Percentiles rank a stretch among this genome's conserved stretches.
Conservation (phyloP, 257 asterid species). For the Solanum sitiens region DNA sequence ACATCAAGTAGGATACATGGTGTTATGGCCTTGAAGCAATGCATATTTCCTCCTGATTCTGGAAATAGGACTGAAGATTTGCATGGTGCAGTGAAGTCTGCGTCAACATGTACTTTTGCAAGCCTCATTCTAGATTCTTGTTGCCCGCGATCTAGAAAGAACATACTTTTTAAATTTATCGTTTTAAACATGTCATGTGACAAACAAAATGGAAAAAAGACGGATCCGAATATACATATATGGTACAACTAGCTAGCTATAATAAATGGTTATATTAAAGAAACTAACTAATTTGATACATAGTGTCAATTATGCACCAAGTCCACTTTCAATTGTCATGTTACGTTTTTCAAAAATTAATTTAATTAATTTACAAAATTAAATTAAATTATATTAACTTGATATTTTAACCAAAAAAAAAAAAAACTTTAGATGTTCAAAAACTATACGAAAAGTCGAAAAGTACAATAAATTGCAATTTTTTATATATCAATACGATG, state of each 20-base stretch:
- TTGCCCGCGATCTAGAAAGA: neutral
- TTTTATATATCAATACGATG: neutral
- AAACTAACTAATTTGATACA: neutral
- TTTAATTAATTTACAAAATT: too few species aligned
- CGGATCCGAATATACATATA: neutral
- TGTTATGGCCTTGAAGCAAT: constrained; percentile 20
- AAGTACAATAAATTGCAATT: neutral
- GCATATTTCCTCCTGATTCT: constrained; percentile 25
- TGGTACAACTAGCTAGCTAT: neutral
- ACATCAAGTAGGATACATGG: constrained; percentile 26
- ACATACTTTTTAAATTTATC: neutral
- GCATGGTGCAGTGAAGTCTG: constrained; percentile 11
- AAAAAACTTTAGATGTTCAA: neutral
- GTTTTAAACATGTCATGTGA: neutral
- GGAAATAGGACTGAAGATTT: constrained; percentile 18
- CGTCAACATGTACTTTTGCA: constrained; percentile 9
- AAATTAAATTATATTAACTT: too few species aligned
- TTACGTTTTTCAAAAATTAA: too few species aligned
- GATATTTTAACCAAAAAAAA: too few species aligned
- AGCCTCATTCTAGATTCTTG: neutral
- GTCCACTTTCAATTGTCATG: neutral
- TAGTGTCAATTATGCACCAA: neutral
- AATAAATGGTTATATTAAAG: neutral
- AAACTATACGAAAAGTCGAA: too few species aligned
- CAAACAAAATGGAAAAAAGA: neutral